Percentiles rank a stretch among this genome's conserved stretches.
phyloP scores from a whole-genome alignment of 177 flowering plant species.

The Vitis hybrid region DNA sequence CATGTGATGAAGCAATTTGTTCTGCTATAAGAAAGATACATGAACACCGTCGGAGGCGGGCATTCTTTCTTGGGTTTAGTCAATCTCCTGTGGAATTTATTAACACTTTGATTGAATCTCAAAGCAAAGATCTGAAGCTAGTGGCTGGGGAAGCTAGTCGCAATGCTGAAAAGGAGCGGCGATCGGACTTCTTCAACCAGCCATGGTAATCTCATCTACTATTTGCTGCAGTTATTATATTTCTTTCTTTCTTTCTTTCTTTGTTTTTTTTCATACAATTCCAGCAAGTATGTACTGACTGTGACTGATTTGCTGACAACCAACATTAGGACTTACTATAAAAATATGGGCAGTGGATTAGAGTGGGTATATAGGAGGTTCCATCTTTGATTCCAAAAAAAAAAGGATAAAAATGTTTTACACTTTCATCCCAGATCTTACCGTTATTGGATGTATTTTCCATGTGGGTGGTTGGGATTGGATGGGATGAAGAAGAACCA shows the following conservation, averaged over 20 bases:
- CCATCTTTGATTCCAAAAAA: no score
- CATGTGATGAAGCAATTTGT: slow-evolving; percentile 88
- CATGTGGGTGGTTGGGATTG: no score
- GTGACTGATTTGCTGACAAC: background rate
- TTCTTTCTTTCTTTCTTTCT: background rate
- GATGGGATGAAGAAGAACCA: no score
- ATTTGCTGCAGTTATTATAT: background rate
- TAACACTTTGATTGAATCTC: slow-evolving; percentile 86
- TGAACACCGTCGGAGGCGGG: slow-evolving; percentile 81
- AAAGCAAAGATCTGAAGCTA: slow-evolving; percentile 79
- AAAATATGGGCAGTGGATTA: background rate
- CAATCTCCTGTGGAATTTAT: slow-evolving; percentile 96
- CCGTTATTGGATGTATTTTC: no score
- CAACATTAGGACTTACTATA: background rate
- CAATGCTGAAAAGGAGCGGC: slow-evolving; percentile 79
- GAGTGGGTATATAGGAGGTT: no score
- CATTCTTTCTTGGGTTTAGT: slow-evolving; percentile 97
- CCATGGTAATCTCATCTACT: slow-evolving; percentile 38
- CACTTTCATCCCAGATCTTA: no score
- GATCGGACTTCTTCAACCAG: slow-evolving; percentile 71
- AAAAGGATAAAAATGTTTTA: no score
- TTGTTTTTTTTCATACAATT: background rate
- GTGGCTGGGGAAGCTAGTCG: slow-evolving; percentile 85
- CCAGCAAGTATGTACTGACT: background rate
- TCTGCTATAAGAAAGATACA: slow-evolving; percentile 83